Evolutionary conservation across 352 stramenopile genomes (phyloP), one percentile per base, ranked within the genome.

Genomic region (Globisporangium cystogenes): DNA sequence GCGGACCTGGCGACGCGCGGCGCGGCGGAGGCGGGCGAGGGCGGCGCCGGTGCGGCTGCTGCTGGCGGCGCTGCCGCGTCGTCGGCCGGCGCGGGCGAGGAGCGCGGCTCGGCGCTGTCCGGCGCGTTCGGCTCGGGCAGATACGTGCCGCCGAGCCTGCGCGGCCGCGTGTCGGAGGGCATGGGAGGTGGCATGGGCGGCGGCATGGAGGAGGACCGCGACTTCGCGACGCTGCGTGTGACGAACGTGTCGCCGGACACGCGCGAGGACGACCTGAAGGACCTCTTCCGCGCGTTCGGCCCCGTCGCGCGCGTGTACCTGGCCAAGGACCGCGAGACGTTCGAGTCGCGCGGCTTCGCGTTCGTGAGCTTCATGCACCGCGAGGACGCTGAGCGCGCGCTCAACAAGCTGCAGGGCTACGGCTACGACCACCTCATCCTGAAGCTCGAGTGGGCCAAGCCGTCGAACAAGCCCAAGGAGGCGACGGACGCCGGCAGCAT

Each of bases 361-460:
- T 99, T 99, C 62, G 96, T 99, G 33, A 98, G 88, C 62, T 99
- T 99, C 65, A 84, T 98, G 60, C 93, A 98, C 67, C 84, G 96
- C 47, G 87, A 97, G 54, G 96, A 99, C 74, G 97, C 97, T 1
- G 88, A 97, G 64, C 78, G 79, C 60, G 97, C 97, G 24, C 97
- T 99, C 85, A 83, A 98, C 59, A 97, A 97, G 65, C 76, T 99
- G 47, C 82, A 95, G 67, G 97, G 97, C 48, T 98, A 97, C 77
- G 97, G 97, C 48, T 99, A 99, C 70, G 96, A 99, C 75, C 97
- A 99, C 79, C 86, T 99, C 70, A 99, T 99, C 76, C 82, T 99
- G 55, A 99, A 99, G 85, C 82, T 99, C 53, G 97, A 99, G 80
- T 99, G 96, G 96, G 97, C 97, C 54, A 97, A 98, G 85, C 97